Percentiles rank a stretch among this genome's conserved stretches.
Evolutionary conservation across 495 filamentous ascomycete genomes (phyloP).

Genomic region (Chlorociboria aeruginascens): DNA sequence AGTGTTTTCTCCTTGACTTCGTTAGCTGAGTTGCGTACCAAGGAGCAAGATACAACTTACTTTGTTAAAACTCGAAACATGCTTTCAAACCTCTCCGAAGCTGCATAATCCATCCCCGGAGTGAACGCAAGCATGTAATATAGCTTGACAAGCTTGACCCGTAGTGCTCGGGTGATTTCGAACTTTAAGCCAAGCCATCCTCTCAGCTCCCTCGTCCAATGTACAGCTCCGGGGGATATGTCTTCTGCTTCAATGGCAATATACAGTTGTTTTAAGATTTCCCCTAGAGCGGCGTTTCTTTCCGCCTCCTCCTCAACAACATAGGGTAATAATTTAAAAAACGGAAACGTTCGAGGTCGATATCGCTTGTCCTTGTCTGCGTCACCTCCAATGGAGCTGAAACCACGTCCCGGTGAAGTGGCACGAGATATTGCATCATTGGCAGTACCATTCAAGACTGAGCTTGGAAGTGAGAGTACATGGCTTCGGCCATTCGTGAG

Average conservation of each 20-base stretch:
- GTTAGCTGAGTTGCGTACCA: neutral
- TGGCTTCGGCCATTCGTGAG: slow-evolving; percentile 15
- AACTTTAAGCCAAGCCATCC: slow-evolving; percentile 96
- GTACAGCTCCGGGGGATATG: slow-evolving; percentile 82
- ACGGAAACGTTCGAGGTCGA: slow-evolving; percentile 84
- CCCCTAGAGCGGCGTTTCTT: slow-evolving; percentile 59
- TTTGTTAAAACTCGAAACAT: slow-evolving; percentile 93
- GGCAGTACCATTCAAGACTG: slow-evolving; percentile 9
- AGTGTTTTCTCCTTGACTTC: slow-evolving; percentile 76
- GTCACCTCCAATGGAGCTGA: slow-evolving; percentile 8
- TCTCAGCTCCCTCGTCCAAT: slow-evolving; percentile 94
- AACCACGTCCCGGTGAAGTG: slow-evolving; percentile 19
- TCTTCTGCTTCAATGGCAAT: slow-evolving; percentile 84
- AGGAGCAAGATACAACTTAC: slow-evolving; percentile 33
- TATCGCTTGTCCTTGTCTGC: slow-evolving; percentile 41
- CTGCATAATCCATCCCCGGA: slow-evolving; percentile 70
- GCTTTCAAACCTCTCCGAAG: slow-evolving; percentile 84
- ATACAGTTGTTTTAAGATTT: slow-evolving; percentile 87
- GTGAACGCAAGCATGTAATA: slow-evolving; percentile 93
- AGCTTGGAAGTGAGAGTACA: slow-evolving; percentile 12
- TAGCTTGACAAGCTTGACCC: slow-evolving; percentile 72
- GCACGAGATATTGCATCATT: slow-evolving; percentile 19
- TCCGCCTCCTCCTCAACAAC: slow-evolving; percentile 63
- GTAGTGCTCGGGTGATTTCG: slow-evolving; percentile 72
- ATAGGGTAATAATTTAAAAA: slow-evolving; percentile 82